These are phyloP conservation scores for Pestalotiopsis sp. DNA, from an alignment of 2,329 filamentous ascomycete genomes.

Conservation along the genomic window DNA sequence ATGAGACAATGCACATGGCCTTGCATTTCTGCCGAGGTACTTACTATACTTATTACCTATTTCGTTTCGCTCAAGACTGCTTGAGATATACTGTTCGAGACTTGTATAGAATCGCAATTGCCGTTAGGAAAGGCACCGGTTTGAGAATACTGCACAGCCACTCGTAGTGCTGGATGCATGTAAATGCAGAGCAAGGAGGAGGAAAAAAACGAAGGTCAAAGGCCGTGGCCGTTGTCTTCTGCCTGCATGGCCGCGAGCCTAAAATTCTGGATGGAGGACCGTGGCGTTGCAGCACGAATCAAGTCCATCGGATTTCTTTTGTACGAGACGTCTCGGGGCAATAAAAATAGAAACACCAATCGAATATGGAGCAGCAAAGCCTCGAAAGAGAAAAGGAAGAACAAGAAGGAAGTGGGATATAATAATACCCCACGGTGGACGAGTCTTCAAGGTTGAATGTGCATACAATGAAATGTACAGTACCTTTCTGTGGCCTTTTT, in stretches of 20 bases:
- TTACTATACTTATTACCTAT: background rate
- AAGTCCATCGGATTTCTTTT: background rate
- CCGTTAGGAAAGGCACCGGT: too few species aligned
- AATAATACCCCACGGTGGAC: background rate
- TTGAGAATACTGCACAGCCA: too few species aligned
- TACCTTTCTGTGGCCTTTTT: background rate
- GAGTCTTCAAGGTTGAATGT: background rate
- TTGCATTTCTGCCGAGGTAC: background rate
- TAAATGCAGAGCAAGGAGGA: too few species aligned
- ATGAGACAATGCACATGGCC: background rate
- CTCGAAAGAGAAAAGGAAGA: background rate
- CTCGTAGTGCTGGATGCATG: too few species aligned
- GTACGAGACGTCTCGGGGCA: background rate
- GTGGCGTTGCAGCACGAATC: background rate
- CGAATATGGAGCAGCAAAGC: background rate
- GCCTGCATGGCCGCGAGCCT: background rate
- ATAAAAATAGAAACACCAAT: background rate
- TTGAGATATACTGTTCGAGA: background rate
- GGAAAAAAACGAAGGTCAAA: too few species aligned
- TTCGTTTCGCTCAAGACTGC: background rate
- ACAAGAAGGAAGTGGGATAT: background rate
- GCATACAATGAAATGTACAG: background rate
- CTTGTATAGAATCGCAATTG: background rate
- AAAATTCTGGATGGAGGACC: background rate
- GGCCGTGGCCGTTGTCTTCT: too few species aligned